Conservation (phyloP, 306 rosid species). For the Pueraria montana region DNA sequence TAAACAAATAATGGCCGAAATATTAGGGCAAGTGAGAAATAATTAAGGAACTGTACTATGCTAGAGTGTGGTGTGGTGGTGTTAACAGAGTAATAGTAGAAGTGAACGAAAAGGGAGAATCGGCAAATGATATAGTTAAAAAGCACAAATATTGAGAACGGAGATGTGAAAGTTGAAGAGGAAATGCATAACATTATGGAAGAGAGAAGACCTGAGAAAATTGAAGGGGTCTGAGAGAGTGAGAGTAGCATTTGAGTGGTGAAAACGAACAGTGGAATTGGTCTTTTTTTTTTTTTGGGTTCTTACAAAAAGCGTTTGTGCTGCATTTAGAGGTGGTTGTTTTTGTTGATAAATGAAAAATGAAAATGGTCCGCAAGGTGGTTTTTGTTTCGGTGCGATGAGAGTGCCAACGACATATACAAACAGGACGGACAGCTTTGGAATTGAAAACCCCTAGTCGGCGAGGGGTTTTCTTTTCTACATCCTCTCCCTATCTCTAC, state of each 20-base stretch:
- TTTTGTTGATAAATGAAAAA: constrained; percentile 41
- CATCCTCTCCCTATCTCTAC: background rate
- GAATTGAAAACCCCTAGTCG: constrained; percentile 28
- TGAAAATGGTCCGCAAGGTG: constrained; percentile 13
- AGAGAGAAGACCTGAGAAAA: constrained; percentile 44
- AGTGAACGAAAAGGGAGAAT: constrained; percentile 1
- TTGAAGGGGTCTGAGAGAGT: constrained; percentile 23
- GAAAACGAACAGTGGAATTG: constrained; percentile 11
- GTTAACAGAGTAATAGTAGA: background rate
- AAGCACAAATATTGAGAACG: background rate
- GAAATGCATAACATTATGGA: constrained; percentile 9
- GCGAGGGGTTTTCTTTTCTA: background rate
- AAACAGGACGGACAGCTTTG: background rate
- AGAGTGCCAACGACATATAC: background rate
- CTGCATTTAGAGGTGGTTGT: constrained; percentile 10
- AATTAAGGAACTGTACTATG: background rate
- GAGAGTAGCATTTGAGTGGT: constrained; percentile 46
- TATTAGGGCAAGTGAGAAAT: constrained; percentile 27
- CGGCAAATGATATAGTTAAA: background rate
- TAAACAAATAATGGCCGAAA: background rate
- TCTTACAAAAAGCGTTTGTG: background rate
- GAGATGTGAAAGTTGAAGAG: background rate
- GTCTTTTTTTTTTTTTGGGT: background rate
- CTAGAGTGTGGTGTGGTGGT: background rate
- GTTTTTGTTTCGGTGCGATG: constrained; percentile 12